Percentiles rank a stretch among this genome's conserved stretches.
Conservation (phyloP, 352 stramenopile species). For the Blastocystis sp. region DNA sequence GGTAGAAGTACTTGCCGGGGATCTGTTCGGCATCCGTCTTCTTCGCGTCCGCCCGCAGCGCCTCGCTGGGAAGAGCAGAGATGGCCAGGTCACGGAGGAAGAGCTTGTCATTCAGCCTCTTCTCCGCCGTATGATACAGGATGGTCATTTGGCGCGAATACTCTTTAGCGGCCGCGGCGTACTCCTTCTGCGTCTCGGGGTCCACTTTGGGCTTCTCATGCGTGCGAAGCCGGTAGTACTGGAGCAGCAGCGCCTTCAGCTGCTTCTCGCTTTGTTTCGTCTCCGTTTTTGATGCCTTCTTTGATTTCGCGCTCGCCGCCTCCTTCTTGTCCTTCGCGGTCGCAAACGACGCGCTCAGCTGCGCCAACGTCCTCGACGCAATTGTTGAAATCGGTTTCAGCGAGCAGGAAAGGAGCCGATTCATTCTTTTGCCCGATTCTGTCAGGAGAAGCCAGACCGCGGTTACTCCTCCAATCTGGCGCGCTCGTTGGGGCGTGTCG, state of each 20-base stretch:
- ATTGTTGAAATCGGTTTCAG: slow-evolving; percentile 14
- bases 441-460: not conserved
- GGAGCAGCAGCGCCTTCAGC: slow-evolving; percentile 17
- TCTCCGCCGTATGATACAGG: slow-evolving; percentile 23
- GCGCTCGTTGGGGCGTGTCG: too few species aligned
- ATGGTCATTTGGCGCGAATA: slow-evolving; percentile 43
- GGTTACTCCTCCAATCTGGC: not conserved
- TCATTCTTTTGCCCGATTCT: slow-evolving; percentile 20
- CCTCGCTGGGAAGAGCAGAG: slow-evolving; percentile 29
- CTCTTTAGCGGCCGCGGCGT: slow-evolving; percentile 30
- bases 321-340: slow-evolving; percentile 23
- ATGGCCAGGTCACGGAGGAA: slow-evolving; percentile 49
- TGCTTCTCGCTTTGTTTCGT: not conserved
- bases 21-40: slow-evolving; percentile 32
- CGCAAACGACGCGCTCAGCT: not conserved
- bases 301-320: slow-evolving; percentile 3
- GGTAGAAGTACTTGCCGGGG: slow-evolving; percentile 61
- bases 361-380: not conserved
- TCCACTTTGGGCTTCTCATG: slow-evolving; percentile 30
- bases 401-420: slow-evolving; percentile 5
- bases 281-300: slow-evolving; percentile 50
- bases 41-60: slow-evolving; percentile 4
- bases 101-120: slow-evolving; percentile 43
- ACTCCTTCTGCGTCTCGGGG: slow-evolving; percentile 43
- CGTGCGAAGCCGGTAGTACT: slow-evolving; percentile 39